Percentiles rank a stretch among this genome's conserved stretches.
Conservation (phyloP, 768 basidiomycete species). For the Boletellus emodensis region DNA sequence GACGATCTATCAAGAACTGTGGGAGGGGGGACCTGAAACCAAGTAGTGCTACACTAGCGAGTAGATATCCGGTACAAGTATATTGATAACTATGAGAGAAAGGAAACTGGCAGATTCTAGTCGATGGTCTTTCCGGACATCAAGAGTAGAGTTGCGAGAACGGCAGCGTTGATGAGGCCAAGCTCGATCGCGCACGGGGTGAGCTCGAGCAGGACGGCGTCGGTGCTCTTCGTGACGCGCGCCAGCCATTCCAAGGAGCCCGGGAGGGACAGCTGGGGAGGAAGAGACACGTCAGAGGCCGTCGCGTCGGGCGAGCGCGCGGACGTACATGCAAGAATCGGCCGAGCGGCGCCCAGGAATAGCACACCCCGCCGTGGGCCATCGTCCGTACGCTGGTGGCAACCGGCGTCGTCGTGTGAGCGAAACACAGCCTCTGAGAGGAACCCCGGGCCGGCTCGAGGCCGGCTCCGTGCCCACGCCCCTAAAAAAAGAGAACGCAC, state of each 20-base stretch:
- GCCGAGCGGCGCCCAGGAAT: constrained; percentile 54
- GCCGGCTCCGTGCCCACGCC: no score
- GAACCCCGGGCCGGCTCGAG: not conserved
- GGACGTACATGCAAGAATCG: constrained; percentile 49
- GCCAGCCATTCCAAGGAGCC: constrained; percentile 42
- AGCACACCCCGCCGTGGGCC: constrained; percentile 46
- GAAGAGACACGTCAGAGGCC: not conserved
- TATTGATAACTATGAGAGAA: no score
- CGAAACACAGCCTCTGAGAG: no score
- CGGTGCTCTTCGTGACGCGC: constrained; percentile 44
- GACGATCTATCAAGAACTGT: not conserved
- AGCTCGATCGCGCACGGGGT: constrained; percentile 52
- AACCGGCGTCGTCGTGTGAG: not conserved
- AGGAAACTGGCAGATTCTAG: constrained; percentile 21
- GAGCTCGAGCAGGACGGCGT: constrained; percentile 49
- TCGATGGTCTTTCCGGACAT: constrained; percentile 64
- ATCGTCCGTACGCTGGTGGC: constrained; percentile 38
- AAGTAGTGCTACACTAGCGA: not conserved
- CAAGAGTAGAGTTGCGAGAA: constrained; percentile 52
- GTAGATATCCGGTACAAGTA: not conserved
- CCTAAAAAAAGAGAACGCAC: constrained; percentile 25
- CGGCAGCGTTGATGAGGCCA: constrained; percentile 47
- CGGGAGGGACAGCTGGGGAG: constrained; percentile 44
- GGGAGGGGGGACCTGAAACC: not conserved
- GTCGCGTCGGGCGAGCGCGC: not conserved